Base-by-base conservation (phyloP, 495 filamentous ascomycete genomes). In the Corynascus novoguineensis region DNA sequence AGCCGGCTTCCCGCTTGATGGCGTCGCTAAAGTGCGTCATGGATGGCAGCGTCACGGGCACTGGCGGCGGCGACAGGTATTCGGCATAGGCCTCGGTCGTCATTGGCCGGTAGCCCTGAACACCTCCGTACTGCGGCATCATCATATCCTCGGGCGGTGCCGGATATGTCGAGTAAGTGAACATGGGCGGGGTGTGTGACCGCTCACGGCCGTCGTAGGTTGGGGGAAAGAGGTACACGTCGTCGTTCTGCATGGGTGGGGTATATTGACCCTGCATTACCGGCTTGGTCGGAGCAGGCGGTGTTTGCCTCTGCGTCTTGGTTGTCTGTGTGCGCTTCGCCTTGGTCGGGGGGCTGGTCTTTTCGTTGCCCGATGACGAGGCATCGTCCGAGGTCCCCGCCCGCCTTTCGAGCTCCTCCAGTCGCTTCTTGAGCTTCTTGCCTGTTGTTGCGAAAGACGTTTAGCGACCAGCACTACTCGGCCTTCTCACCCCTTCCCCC, bases 371-470 rank as follows among this genome's bases (percentile, higher is more conserved):
- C 7, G 73, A 69, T 59, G 75, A 81, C 63, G 84, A 65, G 71
- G 73, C 71, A 78, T 83, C 78, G 34, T 92, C 93, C 51, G 86
- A 85, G 19, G 88, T 91, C 22, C 88, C 90, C 27, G 93, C 93
- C 60, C 92, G 82, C 63, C 90, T 83, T 78, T 98, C 93, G 53
- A 98, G 84, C 63, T 98, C 93, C 73, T 98, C 92, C 68, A 98
- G 80, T 65, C 92, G 84, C 72, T 88, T 89, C 88, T 98, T 98
- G 55, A 98, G 83, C 83, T 97, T 98, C 81, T 97, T 96, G 80
- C 92, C 92, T 97, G 70, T 55, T 62, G 21, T 27, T n/a, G n/a
- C n/a, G n/a, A n/a, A 14, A 58, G 28, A 35, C 4, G 22, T 50
- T 64, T 61, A 63, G 61, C 27, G 27, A 47, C 17, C n/a, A 12